A percentile compares a stretch with the other conserved stretches of the same genome.
Conservation (phyloP, 2,329 filamentous ascomycete genomes). For the Aureobasidium melanogenum region DNA sequence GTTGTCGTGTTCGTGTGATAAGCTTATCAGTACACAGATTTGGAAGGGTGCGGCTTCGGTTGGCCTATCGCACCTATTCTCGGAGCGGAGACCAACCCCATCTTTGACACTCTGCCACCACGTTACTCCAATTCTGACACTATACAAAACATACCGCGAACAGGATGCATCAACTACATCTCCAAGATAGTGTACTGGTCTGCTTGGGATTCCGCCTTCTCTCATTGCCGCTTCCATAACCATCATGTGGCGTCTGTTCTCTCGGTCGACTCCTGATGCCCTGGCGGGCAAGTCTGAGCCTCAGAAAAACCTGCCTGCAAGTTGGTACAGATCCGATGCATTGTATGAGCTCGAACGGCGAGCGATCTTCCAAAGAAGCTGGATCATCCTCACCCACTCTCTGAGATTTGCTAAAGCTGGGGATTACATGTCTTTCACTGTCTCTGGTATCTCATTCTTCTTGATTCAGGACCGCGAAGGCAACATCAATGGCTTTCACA, state of each 20-base stretch:
- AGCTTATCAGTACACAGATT: neutral
- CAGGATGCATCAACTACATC: no score
- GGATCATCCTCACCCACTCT: conserved; percentile 27
- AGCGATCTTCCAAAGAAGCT: conserved; percentile 33
- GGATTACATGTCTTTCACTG: conserved; percentile 19
- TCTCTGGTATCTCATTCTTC: conserved; percentile 19
- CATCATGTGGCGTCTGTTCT: neutral
- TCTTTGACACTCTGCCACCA: neutral
- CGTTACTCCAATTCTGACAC: neutral
- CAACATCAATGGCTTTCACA: conserved; percentile 52
- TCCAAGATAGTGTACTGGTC: no score
- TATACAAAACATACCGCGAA: neutral
- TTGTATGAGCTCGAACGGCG: conserved; percentile 39
- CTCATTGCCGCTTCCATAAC: no score
- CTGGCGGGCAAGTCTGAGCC: neutral
- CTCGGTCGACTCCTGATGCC: neutral
- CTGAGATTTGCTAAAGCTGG: conserved; percentile 21
- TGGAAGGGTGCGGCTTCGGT: neutral
- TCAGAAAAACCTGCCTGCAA: conserved; percentile 30
- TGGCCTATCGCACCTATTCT: neutral
- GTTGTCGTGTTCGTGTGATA: neutral
- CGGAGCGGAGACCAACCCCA: neutral
- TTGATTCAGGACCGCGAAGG: conserved; percentile 23
- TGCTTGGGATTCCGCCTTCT: no score
- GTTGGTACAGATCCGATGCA: conserved; percentile 35